A percentile compares a stretch with the other conserved stretches of the same genome.
Evolutionary conservation across 768 basidiomycete species (phyloP).

Genomic region (Phaffia australis): DNA sequence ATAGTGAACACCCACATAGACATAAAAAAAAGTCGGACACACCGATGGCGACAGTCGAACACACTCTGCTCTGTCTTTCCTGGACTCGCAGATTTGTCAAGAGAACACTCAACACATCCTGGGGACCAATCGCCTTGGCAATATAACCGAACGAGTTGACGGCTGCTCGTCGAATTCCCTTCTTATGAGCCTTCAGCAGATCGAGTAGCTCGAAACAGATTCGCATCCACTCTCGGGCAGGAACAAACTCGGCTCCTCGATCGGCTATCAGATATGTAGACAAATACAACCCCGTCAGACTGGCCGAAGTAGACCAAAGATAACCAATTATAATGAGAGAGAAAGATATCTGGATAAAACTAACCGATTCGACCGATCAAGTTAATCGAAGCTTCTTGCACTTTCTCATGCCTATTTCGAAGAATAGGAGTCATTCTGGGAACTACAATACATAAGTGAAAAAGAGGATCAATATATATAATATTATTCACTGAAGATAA

Average conservation of each 20-base stretch:
- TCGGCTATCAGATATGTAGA: slow-evolving; percentile 49
- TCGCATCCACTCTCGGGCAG: slow-evolving; percentile 99
- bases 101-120: slow-evolving; percentile 90
- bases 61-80: slow-evolving; percentile 97
- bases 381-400: slow-evolving; percentile 98
- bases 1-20: background rate
- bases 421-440: slow-evolving; percentile 99
- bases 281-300: slow-evolving; percentile 9
- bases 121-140: slow-evolving; percentile 96
- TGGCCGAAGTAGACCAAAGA: slow-evolving; percentile 16
- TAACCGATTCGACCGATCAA: slow-evolving; percentile 89
- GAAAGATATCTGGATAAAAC: slow-evolving; percentile 18
- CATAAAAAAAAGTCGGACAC: slow-evolving; percentile 25
- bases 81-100: slow-evolving; percentile 94
- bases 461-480: slow-evolving; percentile 27
- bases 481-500: slow-evolving; percentile 16
- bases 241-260: slow-evolving; percentile 97
- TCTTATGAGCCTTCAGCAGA: slow-evolving; percentile 96
- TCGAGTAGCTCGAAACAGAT: slow-evolving; percentile 98
- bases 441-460: slow-evolving; percentile 46
- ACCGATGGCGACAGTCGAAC: slow-evolving; percentile 93
- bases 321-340: background rate
- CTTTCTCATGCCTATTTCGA: slow-evolving; percentile 96
- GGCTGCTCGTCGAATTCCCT: slow-evolving; percentile 93
- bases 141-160: slow-evolving; percentile 99